Evolutionary conservation across 495 filamentous ascomycete genomes (phyloP).

Genomic region (Staphylotrichum tortipilum): DNA sequence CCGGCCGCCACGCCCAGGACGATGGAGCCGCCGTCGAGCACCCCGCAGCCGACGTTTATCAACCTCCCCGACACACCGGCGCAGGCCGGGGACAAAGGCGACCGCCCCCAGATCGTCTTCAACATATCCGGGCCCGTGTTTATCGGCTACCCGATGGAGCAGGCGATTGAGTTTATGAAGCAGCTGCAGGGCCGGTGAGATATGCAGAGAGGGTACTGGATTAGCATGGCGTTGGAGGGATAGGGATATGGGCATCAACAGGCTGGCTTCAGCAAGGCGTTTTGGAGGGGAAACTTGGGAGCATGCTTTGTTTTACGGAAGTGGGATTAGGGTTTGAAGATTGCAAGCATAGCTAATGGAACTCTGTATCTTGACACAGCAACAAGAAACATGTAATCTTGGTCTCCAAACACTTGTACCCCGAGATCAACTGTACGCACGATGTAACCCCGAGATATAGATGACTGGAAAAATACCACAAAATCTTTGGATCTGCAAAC

Average conservation of each 20-base stretch:
- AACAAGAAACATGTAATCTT: too few relatives aligned
- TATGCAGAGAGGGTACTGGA: not conserved
- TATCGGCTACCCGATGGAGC: conserved; percentile 75
- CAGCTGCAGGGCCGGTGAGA: conserved; percentile 32
- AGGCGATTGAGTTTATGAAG: conserved; percentile 62
- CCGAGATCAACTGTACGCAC: too few relatives aligned
- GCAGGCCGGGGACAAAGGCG: conserved; percentile 15
- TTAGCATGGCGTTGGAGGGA: not conserved
- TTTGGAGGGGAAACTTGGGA: too few relatives aligned
- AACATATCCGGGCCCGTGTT: conserved; percentile 72
- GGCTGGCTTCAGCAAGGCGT: conserved; percentile 4
- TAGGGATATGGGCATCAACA: too few relatives aligned
- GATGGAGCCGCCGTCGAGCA: conserved; percentile 9
- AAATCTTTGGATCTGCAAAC: too few relatives aligned
- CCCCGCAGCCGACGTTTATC: conserved; percentile 34
- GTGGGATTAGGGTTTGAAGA: too few relatives aligned
- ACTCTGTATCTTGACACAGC: too few relatives aligned
- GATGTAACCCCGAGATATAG: too few relatives aligned
- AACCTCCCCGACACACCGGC: conserved; percentile 22
- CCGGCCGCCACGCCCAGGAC: conserved; percentile 15
- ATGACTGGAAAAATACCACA: too few relatives aligned
- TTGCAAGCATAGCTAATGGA: too few relatives aligned
- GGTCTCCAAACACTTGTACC: not conserved
- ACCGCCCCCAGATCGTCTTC: conserved; percentile 58
- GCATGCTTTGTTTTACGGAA: too few relatives aligned